Conservation (phyloP, 2,329 filamentous ascomycete genomes). For the Fusarium subtropicale region DNA sequence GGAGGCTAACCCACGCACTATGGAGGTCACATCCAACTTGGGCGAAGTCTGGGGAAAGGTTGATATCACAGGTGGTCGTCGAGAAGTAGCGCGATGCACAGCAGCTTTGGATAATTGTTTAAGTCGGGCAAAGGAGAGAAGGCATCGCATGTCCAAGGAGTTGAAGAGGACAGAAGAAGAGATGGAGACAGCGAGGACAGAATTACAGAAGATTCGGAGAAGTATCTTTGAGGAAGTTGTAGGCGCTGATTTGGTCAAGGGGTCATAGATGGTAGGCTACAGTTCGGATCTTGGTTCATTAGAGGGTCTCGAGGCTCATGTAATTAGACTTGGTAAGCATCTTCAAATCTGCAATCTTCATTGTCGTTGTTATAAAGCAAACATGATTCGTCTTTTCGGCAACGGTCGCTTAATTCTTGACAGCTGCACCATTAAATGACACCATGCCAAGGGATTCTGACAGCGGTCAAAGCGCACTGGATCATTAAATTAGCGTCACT, state of each 20-base stretch:
- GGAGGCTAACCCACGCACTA: constrained; percentile 57
- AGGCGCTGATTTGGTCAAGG: constrained; percentile 15
- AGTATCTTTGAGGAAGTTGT: constrained; percentile 48
- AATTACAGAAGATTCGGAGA: constrained; percentile 59
- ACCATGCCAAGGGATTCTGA: constrained; percentile 14
- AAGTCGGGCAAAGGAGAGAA: constrained; percentile 48
- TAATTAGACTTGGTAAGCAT: constrained; percentile 8
- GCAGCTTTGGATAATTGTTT: constrained; percentile 50
- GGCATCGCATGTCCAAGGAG: constrained; percentile 48
- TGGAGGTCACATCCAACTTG: constrained; percentile 50
- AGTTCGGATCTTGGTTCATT: constrained; percentile 2
- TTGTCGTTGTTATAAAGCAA: neutral
- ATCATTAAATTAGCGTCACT: neutral
- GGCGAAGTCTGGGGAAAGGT: constrained; percentile 64
- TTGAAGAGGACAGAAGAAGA: constrained; percentile 47
- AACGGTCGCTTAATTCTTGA: constrained; percentile 28
- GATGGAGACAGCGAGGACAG: constrained; percentile 51
- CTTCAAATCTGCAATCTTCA: constrained; percentile 1
- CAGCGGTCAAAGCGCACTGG: constrained; percentile 5
- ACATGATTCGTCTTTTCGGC: constrained; percentile 25
- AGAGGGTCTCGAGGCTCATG: neutral
- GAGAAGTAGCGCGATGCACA: constrained; percentile 52
- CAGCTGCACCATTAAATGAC: constrained; percentile 7
- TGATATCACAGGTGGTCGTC: constrained; percentile 60
- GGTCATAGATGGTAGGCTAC: neutral